These are phyloP conservation scores for Penicillium antarcticum DNA, from an alignment of 495 filamentous ascomycete species.

Conservation along the genomic window DNA sequence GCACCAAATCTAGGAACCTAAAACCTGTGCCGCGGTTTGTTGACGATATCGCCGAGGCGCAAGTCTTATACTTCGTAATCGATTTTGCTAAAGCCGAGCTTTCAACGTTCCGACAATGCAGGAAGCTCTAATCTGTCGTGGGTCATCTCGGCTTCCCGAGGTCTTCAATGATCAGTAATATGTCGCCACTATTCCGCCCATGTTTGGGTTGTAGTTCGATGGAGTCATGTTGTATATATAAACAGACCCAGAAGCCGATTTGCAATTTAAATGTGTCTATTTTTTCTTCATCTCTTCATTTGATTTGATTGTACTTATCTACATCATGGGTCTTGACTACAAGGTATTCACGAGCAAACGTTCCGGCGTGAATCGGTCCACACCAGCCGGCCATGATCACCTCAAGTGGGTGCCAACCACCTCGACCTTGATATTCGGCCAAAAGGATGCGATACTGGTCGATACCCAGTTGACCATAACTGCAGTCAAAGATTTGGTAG, in stretches of 20 bases:
- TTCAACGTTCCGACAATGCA: too few species aligned
- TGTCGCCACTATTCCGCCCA: too few species aligned
- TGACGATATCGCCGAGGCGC: neutral
- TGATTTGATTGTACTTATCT: neutral
- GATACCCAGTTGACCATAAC: slow-evolving; percentile 20
- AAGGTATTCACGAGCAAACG: neutral
- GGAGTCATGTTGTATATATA: too few species aligned
- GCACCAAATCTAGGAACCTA: neutral
- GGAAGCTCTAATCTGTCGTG: too few species aligned
- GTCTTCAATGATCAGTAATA: neutral
- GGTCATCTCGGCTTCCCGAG: neutral
- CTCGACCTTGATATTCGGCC: slow-evolving; percentile 16
- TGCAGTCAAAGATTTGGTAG: slow-evolving; percentile 8
- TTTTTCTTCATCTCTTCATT: too few species aligned
- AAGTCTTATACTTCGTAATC: neutral
- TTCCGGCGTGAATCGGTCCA: slow-evolving; percentile 1
- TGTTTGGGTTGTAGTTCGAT: too few species aligned
- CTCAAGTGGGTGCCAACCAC: slow-evolving; percentile 11
- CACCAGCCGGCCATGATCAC: neutral
- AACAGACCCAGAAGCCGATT: too few species aligned
- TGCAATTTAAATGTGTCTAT: too few species aligned
- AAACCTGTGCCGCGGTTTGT: neutral
- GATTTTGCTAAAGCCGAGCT: neutral
- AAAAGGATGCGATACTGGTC: slow-evolving; percentile 15
- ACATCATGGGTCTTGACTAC: neutral